Conservation (phyloP, 176 grass and related monocot genomes). For the Bothriochloa decipiens region DNA sequence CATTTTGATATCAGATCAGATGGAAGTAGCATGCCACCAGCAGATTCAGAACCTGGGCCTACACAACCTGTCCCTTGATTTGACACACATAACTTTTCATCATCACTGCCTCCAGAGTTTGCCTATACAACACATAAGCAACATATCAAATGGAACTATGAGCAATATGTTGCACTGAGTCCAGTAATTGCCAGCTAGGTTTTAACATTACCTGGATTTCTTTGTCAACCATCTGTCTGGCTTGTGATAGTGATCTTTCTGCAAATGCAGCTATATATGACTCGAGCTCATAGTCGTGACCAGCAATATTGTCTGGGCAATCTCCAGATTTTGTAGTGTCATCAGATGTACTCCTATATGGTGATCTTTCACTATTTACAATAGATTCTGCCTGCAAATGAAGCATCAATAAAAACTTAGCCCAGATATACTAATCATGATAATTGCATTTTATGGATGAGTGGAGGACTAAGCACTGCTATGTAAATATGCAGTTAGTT, state of each 20-base stretch:
- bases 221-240: slow-evolving; percentile 51
- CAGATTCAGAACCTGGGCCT: slow-evolving; percentile 4
- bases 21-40: slow-evolving; percentile 21
- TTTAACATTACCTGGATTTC: slow-evolving; percentile 52
- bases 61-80: slow-evolving; percentile 25
- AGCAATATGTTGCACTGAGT: background rate
- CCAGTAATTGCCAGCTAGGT: slow-evolving; percentile 6
- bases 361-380: slow-evolving; percentile 30
- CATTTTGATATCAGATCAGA: slow-evolving; percentile 54
- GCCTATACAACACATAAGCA: slow-evolving; percentile 18
- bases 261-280: slow-evolving; percentile 52
- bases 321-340: slow-evolving; percentile 9
- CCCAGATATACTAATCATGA: slow-evolving; percentile 2
- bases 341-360: slow-evolving; percentile 7
- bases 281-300: slow-evolving; percentile 26
- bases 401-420: slow-evolving; percentile 38
- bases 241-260: slow-evolving; percentile 47
- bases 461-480: background rate
- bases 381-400: slow-evolving; percentile 35
- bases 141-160: slow-evolving; percentile 18
- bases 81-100: slow-evolving; percentile 20
- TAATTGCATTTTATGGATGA: slow-evolving; percentile 22
- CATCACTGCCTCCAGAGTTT: slow-evolving; percentile 24
- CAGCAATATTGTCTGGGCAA: slow-evolving; percentile 25
- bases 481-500: slow-evolving; percentile 10